Evolutionary conservation across 352 stramenopile species (phyloP).

Genomic region (Vaucheria bursata): DNA sequence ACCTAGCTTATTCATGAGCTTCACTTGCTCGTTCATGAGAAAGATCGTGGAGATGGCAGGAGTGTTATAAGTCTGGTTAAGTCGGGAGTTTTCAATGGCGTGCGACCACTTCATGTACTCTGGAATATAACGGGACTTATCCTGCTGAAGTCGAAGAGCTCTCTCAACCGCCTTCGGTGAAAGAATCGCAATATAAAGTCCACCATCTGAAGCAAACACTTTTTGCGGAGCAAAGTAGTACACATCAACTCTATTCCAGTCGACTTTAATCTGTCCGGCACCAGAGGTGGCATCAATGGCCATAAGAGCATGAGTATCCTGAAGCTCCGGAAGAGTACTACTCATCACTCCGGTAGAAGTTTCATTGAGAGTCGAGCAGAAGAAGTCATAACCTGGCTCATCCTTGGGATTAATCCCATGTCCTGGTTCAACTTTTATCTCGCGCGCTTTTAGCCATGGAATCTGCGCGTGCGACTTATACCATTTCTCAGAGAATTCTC

Average conservation of each 20-base stretch:
- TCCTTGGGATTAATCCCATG: neutral
- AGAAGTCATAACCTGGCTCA: neutral
- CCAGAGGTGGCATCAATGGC: neutral
- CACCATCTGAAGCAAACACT: neutral
- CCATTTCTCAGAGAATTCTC: constrained; percentile 1
- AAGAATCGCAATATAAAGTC: neutral
- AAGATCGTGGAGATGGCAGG: neutral
- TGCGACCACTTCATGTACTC: neutral
- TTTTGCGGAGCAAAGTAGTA: neutral
- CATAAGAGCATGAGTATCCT: neutral
- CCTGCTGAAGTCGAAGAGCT: neutral
- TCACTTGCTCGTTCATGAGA: neutral
- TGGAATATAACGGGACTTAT: neutral
- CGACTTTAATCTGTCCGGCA: neutral
- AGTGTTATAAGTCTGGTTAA: neutral
- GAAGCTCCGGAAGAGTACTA: neutral
- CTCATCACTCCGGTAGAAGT: neutral
- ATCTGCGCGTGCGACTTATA: neutral
- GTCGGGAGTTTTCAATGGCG: neutral
- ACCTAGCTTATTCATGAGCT: neutral
- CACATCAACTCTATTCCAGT: neutral
- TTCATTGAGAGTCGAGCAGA: neutral
- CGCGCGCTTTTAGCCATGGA: neutral
- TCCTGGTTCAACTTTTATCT: neutral
- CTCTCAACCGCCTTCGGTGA: neutral